phyloP scores from a whole-genome alignment of 768 basidiomycete species.

The Leucosporidium creatinivorum region DNA sequence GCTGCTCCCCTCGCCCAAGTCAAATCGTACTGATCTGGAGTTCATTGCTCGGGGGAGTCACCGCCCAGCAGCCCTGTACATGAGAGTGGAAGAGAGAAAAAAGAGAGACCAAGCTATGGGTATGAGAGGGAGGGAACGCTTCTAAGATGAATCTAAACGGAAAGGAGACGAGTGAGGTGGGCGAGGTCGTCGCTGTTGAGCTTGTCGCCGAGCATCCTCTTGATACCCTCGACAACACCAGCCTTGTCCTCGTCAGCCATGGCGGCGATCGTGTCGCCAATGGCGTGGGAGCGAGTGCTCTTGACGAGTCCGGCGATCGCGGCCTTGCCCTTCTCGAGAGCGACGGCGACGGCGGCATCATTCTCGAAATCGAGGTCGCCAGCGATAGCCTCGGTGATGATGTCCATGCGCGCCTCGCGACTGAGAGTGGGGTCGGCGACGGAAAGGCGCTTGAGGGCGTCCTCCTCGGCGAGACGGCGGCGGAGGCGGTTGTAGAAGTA shows the following conservation, averaged over 20 bases:
- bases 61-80: not conserved
- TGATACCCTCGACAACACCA: conserved; percentile 39
- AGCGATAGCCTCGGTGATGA: conserved; percentile 39
- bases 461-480: conserved; percentile 40
- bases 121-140: not conserved
- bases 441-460: conserved; percentile 38
- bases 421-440: conserved; percentile 43
- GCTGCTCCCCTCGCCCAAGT: too few relatives aligned
- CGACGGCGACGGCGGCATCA: conserved; percentile 36
- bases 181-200: conserved; percentile 19
- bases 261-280: conserved; percentile 34
- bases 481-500: conserved; percentile 46
- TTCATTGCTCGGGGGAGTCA: not conserved
- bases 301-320: conserved; percentile 31
- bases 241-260: conserved; percentile 36
- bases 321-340: conserved; percentile 37
- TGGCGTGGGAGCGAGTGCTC: conserved; percentile 30
- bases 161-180: conserved; percentile 2
- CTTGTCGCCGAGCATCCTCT: conserved; percentile 24
- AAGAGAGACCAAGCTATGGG: not conserved
- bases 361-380: conserved; percentile 27
- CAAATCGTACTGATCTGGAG: not conserved
- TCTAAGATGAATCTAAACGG: not conserved
- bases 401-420: conserved; percentile 39
- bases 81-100: not conserved